These are phyloP conservation scores for Spathaspora hagerdaliae DNA, from an alignment of 805 yeast species.

Conservation along the genomic window DNA sequence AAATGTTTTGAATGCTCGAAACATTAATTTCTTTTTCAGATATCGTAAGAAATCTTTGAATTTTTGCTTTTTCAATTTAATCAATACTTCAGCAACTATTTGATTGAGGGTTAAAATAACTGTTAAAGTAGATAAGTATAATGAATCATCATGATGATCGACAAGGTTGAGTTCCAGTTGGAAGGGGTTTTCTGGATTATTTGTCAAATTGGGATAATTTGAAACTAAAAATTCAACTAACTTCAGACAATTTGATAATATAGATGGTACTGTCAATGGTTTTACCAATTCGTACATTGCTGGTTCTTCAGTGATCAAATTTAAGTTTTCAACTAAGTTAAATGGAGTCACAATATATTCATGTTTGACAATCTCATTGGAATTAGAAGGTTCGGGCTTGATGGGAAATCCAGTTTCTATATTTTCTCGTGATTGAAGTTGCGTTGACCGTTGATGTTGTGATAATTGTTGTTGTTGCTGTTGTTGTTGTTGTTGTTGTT, in stretches of 20 bases:
- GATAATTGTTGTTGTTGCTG: background rate
- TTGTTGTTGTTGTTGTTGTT: background rate
- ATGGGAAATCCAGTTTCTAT: background rate
- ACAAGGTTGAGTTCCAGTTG: conserved; percentile 14
- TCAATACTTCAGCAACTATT: conserved; percentile 25
- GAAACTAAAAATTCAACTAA: conserved; percentile 19
- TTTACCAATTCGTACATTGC: conserved; percentile 21
- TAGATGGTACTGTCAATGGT: conserved; percentile 25
- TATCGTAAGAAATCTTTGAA: conserved; percentile 15
- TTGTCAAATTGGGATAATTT: conserved; percentile 11
- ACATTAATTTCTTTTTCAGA: conserved; percentile 12
- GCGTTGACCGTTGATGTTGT: too few relatives aligned
- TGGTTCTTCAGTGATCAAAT: conserved; percentile 23
- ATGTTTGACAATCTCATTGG: background rate
- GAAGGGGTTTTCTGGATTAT: conserved; percentile 1
- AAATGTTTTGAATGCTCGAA: conserved; percentile 19
- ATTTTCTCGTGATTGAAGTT: background rate
- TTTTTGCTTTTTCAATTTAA: conserved; percentile 24
- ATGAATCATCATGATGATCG: conserved; percentile 22
- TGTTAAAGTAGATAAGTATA: conserved; percentile 21
- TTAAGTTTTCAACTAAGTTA: conserved; percentile 21
- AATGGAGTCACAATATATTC: conserved; percentile 14
- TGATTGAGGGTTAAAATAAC: conserved; percentile 23
- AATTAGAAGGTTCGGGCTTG: background rate
- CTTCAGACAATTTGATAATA: conserved; percentile 18